Evolutionary conservation across 1,284 basidiomycete species (phyloP).

Genomic region (Ustilago sp.): DNA sequence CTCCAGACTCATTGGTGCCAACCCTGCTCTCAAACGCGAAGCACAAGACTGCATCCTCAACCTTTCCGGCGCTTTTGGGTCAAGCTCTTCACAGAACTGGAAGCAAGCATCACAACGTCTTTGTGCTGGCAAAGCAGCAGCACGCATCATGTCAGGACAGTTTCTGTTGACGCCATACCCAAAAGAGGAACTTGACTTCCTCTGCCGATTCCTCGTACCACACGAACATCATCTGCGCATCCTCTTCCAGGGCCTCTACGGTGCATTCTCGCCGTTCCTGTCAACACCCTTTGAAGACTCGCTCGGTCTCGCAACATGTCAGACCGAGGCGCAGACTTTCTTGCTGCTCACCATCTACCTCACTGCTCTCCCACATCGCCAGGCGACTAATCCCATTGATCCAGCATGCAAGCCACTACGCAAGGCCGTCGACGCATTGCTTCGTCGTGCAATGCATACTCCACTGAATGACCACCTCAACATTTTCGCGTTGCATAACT

Average conservation of each 20-base stretch:
- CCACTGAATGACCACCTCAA: slow-evolving; percentile 35
- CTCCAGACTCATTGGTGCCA: slow-evolving; percentile 37
- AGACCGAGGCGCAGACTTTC: slow-evolving; percentile 35
- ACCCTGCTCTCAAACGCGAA: slow-evolving; percentile 24
- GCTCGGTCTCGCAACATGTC: slow-evolving; percentile 23
- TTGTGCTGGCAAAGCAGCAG: slow-evolving; percentile 35
- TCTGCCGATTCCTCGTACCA: slow-evolving; percentile 21
- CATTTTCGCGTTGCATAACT: slow-evolving; percentile 45
- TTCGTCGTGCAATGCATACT: slow-evolving; percentile 37
- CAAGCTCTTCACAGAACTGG: slow-evolving; percentile 10
- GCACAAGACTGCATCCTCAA: slow-evolving; percentile 35
- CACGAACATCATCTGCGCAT: slow-evolving; percentile 24
- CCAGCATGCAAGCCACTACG: slow-evolving; percentile 20
- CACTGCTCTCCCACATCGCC: slow-evolving; percentile 35
- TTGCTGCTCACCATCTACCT: slow-evolving; percentile 41
- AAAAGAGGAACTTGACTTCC: slow-evolving; percentile 23
- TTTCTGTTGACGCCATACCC: slow-evolving; percentile 10
- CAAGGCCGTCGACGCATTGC: slow-evolving; percentile 31
- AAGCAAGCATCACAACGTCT: slow-evolving; percentile 29
- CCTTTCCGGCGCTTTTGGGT: slow-evolving; percentile 22
- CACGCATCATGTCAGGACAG: slow-evolving; percentile 33
- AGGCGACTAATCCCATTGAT: slow-evolving; percentile 19
- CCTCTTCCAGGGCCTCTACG: slow-evolving; percentile 44
- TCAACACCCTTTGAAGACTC: slow-evolving; percentile 36
- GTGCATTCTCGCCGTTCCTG: slow-evolving; percentile 41